phyloP scores from a whole-genome alignment of 139 green algal genomes.

The Desmodesmus armatus region DNA sequence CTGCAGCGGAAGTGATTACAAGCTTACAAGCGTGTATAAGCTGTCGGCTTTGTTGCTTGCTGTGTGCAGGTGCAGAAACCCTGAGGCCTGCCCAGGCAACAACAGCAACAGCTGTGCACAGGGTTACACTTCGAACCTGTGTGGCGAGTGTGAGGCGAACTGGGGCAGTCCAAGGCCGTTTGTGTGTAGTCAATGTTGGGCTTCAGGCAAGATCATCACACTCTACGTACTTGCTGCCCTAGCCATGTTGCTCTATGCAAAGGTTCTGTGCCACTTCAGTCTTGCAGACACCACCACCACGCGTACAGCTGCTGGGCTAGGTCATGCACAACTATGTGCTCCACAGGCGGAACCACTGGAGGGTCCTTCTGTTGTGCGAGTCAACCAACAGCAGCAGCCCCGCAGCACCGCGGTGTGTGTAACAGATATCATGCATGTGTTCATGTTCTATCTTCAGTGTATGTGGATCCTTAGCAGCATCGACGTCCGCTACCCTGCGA shows the following conservation, averaged over 20 bases:
- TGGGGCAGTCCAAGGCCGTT: background rate
- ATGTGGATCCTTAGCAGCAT: no score
- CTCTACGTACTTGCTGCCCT: background rate
- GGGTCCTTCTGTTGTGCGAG: background rate
- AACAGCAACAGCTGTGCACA: background rate
- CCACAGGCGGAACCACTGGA: no score
- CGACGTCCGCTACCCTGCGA: background rate
- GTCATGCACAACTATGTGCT: no score
- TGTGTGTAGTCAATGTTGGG: background rate
- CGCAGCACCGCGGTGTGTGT: background rate
- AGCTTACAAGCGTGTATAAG: background rate
- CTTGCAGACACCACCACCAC: background rate
- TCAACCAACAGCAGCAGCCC: background rate
- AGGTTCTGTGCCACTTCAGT: slow-evolving; percentile 4
- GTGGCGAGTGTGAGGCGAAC: background rate
- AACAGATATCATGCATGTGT: background rate
- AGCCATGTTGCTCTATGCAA: background rate
- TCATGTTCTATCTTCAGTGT: background rate
- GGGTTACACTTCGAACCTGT: background rate
- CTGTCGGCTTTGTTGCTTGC: background rate
- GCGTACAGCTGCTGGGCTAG: no score
- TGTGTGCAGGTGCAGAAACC: background rate
- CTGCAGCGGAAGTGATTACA: background rate
- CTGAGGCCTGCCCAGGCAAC: background rate
- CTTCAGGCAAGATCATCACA: background rate